Conservation (phyloP, 441 rosid species). For the Pelargonium myrrhifolium region DNA sequence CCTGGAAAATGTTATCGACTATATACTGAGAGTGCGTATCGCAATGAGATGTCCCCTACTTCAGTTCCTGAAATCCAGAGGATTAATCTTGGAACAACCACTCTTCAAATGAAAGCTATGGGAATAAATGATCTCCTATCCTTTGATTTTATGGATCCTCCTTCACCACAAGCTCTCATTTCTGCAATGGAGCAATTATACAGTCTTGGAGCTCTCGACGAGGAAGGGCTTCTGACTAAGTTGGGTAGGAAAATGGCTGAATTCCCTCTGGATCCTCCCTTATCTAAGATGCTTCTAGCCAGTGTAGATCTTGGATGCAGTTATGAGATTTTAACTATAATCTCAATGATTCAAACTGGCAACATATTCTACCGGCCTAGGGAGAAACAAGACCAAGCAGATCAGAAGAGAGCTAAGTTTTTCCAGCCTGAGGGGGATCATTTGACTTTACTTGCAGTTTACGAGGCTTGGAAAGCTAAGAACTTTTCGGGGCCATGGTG, state of each 20-base stretch:
- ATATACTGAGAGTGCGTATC: conserved; percentile 77
- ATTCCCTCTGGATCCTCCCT: conserved; percentile 81
- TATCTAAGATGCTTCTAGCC: conserved; percentile 84
- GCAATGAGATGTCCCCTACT: conserved; percentile 85
- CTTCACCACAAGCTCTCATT: conserved; percentile 78
- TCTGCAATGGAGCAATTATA: conserved; percentile 87
- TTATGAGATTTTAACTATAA: conserved; percentile 75
- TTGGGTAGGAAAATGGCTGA: conserved; percentile 89
- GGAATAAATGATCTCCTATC: conserved; percentile 76
- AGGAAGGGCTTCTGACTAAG: conserved; percentile 79
- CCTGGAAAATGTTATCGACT: conserved; percentile 87
- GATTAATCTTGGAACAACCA: conserved; percentile 61
- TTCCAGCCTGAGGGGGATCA: conserved; percentile 92
- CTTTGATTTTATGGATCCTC: conserved; percentile 88
- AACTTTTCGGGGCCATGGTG: conserved; percentile 89
- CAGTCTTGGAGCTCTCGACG: conserved; percentile 79
- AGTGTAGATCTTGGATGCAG: conserved; percentile 90
- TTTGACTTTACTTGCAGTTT: conserved; percentile 76
- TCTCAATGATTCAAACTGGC: conserved; percentile 82
- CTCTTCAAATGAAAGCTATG: conserved; percentile 77
- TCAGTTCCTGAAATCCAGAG: conserved; percentile 76
- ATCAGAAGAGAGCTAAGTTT: conserved; percentile 80
- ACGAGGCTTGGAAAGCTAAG: conserved; percentile 88
- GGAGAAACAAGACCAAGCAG: conserved; percentile 90
- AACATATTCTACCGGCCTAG: conserved; percentile 82